Percentiles rank a stretch among this genome's conserved stretches.
Evolutionary conservation across 208 protist species (phyloP).

Genomic region (Leishmania lainsoni): DNA sequence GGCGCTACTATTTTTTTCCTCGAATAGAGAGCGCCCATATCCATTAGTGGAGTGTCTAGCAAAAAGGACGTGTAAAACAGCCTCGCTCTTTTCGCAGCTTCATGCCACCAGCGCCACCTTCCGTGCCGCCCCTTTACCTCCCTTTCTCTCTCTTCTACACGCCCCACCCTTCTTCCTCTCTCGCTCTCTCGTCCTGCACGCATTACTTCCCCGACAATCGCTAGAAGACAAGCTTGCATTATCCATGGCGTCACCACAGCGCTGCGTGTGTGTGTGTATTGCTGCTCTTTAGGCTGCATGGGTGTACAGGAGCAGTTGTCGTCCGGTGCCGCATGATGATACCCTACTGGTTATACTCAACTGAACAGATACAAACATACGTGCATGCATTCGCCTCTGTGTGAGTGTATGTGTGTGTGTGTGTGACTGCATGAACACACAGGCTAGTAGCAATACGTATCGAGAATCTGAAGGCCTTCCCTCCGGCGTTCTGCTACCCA

Average conservation of each 20-base stretch:
- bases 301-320: too few species aligned
- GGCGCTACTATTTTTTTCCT: background rate
- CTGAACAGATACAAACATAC: background rate
- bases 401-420: background rate
- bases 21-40: background rate
- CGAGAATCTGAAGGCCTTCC: constrained; percentile 41
- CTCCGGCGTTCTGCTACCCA: background rate
- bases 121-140: background rate
- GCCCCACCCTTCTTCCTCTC: background rate
- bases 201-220: background rate
- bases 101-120: background rate
- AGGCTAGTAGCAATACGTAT: constrained; percentile 56
- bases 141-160: background rate
- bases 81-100: background rate
- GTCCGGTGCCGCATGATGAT: background rate
- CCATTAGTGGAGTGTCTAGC: background rate
- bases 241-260: background rate
- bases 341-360: constrained; percentile 14
- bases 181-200: background rate
- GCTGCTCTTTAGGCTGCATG: background rate
- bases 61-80: background rate
- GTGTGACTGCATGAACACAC: constrained; percentile 8
- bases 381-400: background rate
- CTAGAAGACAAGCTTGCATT: background rate
- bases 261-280: background rate